phyloP scores from a whole-genome alignment of 2,329 filamentous ascomycete species.

The Metarhizium sp. region DNA sequence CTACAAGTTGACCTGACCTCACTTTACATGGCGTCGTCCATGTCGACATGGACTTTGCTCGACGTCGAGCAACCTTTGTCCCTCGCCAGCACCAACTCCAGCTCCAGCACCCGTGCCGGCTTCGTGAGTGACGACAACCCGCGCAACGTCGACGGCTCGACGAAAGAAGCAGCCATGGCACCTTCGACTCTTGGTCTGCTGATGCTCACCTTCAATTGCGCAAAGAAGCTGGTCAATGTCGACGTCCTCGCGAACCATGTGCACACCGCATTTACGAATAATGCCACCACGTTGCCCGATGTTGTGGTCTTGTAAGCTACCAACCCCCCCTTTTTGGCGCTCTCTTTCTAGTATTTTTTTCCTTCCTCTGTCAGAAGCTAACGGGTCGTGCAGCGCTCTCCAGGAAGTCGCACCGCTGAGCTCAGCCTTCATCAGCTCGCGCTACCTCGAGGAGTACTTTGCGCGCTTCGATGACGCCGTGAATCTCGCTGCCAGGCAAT shows the following conservation, averaged over 20 bases:
- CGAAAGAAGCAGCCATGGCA: slow-evolving; percentile 17
- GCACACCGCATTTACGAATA: slow-evolving; percentile 46
- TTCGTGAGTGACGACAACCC: slow-evolving; percentile 2
- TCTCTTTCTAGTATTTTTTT: background rate
- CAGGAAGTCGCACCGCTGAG: slow-evolving; percentile 85
- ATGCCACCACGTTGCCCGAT: slow-evolving; percentile 38
- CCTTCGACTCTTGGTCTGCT: slow-evolving; percentile 56
- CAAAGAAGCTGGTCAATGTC: slow-evolving; percentile 58
- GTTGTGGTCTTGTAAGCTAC: slow-evolving; percentile 43
- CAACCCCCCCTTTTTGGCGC: background rate
- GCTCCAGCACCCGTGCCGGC: background rate
- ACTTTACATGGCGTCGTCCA: background rate
- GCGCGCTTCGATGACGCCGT: slow-evolving; percentile 62
- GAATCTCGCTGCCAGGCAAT: slow-evolving; percentile 51
- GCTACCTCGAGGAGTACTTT: slow-evolving; percentile 69
- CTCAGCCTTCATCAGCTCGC: slow-evolving; percentile 76
- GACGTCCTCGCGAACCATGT: slow-evolving; percentile 64
- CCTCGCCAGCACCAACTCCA: background rate
- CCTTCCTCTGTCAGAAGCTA: background rate
- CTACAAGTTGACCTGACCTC: too few relatives aligned
- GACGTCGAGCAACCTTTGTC: background rate
- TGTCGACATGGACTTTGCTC: background rate
- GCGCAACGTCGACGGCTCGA: background rate
- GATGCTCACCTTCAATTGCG: slow-evolving; percentile 86
- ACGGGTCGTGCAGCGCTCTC: slow-evolving; percentile 48